These are phyloP conservation scores for Pseudogymnoascus sp. DNA, from an alignment of 2,329 filamentous ascomycete genomes.

Conservation along the genomic window DNA sequence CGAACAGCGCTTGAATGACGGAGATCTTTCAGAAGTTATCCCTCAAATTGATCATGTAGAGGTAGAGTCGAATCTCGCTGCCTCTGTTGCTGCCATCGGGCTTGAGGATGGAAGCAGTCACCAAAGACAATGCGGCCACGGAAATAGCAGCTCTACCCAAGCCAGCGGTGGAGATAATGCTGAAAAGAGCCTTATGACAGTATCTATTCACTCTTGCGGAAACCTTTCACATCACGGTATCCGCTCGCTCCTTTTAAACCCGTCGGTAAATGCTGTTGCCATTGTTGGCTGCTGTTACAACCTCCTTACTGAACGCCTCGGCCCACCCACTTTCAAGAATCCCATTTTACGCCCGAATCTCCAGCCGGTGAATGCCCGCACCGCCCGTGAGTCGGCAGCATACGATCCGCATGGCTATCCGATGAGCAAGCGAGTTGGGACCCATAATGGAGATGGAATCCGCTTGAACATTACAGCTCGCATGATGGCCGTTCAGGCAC, in stretches of 20 bases:
- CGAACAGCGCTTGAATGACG: conserved; percentile 63
- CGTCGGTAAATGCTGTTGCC: conserved; percentile 76
- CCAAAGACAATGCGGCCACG: conserved; percentile 7
- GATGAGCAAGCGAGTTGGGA: conserved; percentile 66
- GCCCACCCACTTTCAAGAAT: conserved; percentile 78
- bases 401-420: conserved; percentile 88
- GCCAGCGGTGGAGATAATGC: conserved; percentile 21
- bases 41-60: conserved; percentile 45
- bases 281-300: conserved; percentile 99
- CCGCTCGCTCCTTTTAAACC: conserved; percentile 74
- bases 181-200: conserved; percentile 57
- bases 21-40: conserved; percentile 61
- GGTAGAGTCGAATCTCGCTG: background rate
- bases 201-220: conserved; percentile 94
- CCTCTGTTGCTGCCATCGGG: background rate
- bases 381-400: conserved; percentile 58
- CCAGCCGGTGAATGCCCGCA: conserved; percentile 58
- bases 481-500: conserved; percentile 97
- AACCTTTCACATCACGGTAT: conserved; percentile 95
- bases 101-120: conserved; percentile 13
- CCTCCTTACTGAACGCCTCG: conserved; percentile 79
- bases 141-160: background rate
- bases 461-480: conserved; percentile 90
- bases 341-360: conserved; percentile 63
- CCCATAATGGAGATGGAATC: conserved; percentile 52